Evolutionary conservation across 495 filamentous ascomycete species (phyloP).

Genomic region (Aspergillus steynii): DNA sequence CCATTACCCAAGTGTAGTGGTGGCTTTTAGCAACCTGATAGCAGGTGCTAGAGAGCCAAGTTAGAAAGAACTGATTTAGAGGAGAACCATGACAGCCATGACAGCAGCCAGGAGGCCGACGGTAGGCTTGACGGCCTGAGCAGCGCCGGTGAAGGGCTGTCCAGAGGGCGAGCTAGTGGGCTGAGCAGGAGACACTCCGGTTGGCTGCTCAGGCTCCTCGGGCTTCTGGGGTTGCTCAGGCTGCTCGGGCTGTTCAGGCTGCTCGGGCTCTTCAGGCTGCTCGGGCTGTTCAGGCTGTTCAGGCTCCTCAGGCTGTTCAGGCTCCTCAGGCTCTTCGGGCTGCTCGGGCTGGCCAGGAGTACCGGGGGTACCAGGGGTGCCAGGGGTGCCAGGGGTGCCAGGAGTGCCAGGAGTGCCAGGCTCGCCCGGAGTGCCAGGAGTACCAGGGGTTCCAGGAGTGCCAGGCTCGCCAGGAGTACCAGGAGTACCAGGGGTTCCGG

Average conservation of each 20-base stretch:
- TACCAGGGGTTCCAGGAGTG: constrained; percentile 2
- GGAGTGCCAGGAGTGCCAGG: no score
- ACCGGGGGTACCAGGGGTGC: constrained; percentile 2
- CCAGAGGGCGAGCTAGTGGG: constrained; percentile 17
- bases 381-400: constrained; percentile 1
- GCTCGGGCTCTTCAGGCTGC: constrained; percentile 3
- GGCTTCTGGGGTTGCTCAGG: constrained; percentile 6
- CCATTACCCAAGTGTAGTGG: neutral
- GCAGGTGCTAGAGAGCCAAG: neutral
- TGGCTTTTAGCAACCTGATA: neutral
- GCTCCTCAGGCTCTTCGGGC: neutral
- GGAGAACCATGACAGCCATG: constrained; percentile 41
- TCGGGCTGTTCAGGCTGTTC: constrained; percentile 1
- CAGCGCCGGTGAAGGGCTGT: constrained; percentile 35
- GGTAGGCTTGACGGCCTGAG: constrained; percentile 35
- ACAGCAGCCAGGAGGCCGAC: constrained; percentile 40
- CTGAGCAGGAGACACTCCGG: constrained; percentile 20
- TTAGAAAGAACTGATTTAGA: constrained; percentile 28
- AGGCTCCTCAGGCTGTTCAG: constrained; percentile 4
- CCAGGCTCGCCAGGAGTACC: constrained; percentile 9
- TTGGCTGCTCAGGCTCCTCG: constrained; percentile 6
- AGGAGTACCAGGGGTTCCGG: neutral
- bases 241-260: constrained; percentile 1
- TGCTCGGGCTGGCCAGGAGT: constrained; percentile 4
- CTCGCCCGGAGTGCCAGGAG: constrained; percentile 3